Evolutionary conservation across 768 basidiomycete species (phyloP).

Genomic region (Coprinopsis strossmayeri): DNA sequence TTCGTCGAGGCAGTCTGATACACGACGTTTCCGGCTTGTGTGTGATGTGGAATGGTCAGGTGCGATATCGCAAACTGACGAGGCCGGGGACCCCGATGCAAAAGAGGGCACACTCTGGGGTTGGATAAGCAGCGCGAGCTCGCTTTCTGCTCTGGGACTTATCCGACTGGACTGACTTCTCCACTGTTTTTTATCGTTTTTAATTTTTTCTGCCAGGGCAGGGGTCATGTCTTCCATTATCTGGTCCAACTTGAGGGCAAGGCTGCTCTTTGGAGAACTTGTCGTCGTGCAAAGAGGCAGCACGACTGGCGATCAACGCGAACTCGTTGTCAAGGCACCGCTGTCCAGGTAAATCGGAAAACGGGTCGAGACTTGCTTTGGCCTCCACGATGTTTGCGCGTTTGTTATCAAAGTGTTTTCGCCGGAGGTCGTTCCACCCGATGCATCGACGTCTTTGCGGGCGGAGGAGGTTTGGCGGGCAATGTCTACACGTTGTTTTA

Average conservation of each 20-base stretch:
- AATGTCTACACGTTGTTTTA: neutral
- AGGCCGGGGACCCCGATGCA: neutral
- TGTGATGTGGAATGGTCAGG: neutral
- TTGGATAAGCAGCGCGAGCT: constrained; percentile 1
- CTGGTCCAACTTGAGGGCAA: neutral
- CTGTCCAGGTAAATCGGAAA: too few species aligned
- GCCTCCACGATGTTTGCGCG: neutral
- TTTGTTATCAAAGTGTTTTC: constrained; percentile 6
- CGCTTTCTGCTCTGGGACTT: neutral
- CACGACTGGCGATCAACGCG: neutral
- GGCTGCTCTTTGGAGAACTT: neutral
- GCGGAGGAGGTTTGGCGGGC: neutral
- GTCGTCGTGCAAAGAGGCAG: neutral
- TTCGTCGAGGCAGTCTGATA: too few species aligned
- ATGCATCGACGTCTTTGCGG: constrained; percentile 11
- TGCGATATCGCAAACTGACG: neutral
- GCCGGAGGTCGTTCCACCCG: constrained; percentile 11
- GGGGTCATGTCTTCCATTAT: constrained; percentile 5
- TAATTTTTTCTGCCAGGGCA: neutral
- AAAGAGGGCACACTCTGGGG: neutral
- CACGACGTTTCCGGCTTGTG: neutral
- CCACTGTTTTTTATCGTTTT: neutral
- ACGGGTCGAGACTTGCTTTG: neutral
- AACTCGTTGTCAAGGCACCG: constrained; percentile 9
- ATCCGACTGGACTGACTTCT: neutral